Evolutionary conservation across 352 stramenopile species (phyloP).

Genomic region (Phytophthora cryptogea): DNA sequence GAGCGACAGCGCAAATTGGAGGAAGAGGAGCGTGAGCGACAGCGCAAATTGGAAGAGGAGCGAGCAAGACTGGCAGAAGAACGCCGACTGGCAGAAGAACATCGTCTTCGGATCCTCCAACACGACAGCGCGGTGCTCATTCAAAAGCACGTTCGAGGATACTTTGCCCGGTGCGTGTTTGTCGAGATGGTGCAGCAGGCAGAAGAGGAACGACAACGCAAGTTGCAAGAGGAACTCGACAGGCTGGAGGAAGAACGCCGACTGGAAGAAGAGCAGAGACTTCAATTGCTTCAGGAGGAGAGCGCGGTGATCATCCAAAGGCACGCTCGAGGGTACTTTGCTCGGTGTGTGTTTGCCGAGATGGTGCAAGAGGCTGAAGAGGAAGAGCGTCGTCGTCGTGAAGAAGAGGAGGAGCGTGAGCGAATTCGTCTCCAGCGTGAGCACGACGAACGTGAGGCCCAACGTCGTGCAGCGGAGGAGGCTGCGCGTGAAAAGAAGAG

Average conservation of each 20-base stretch:
- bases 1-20: constrained; percentile 38
- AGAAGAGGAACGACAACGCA: constrained; percentile 34
- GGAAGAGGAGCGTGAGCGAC: constrained; percentile 36
- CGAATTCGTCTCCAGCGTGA: constrained; percentile 36
- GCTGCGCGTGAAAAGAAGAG: constrained; percentile 39
- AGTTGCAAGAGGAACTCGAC: constrained; percentile 38
- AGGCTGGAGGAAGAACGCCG: constrained; percentile 43
- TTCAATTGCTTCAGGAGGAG: constrained; percentile 27
- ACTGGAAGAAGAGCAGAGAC: constrained; percentile 31
- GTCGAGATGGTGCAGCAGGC: constrained; percentile 43
- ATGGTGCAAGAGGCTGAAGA: constrained; percentile 45
- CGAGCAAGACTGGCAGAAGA: constrained; percentile 38
- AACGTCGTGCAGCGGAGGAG: constrained; percentile 38
- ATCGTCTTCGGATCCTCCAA: constrained; percentile 15
- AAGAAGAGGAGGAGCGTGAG: constrained; percentile 54
- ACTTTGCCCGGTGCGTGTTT: constrained; percentile 48
- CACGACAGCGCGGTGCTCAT: constrained; percentile 49
- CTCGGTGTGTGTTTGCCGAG: constrained; percentile 40
- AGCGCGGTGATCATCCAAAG: constrained; percentile 54
- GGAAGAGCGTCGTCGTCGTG: constrained; percentile 38
- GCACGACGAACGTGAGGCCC: constrained; percentile 38
- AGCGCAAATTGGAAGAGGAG: constrained; percentile 36
- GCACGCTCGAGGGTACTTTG: constrained; percentile 53
- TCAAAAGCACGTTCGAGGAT: constrained; percentile 49
- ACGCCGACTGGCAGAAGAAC: constrained; percentile 38